Conservation (phyloP, 2,329 filamentous ascomycete genomes). For the Dryadomyces sulphureus region DNA sequence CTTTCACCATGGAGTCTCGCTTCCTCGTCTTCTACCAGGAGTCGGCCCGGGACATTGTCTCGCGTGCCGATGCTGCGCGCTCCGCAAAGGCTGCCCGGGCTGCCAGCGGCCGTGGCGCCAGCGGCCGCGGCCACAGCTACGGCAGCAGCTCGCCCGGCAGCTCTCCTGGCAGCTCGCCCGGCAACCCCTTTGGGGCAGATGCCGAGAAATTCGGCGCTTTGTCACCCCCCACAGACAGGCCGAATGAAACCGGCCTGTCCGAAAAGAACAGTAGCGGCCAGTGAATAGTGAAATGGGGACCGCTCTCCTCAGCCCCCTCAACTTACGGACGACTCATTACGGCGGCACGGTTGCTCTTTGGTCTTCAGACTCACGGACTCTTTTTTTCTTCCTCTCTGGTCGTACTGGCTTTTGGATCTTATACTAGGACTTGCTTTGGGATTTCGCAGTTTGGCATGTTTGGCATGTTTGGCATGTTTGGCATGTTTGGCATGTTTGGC, state of each 20-base stretch:
- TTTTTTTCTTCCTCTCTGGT: too few relatives aligned
- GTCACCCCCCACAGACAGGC: not conserved
- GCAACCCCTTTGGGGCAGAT: not conserved
- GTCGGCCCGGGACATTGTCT: slow-evolving; percentile 2
- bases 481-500: not conserved
- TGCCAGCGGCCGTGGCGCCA: not conserved
- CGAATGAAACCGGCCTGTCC: not conserved
- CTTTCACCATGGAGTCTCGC: slow-evolving; percentile 4
- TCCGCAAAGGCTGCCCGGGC: not conserved
- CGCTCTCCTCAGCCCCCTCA: too few relatives aligned
- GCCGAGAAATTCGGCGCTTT: not conserved
- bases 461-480: not conserved
- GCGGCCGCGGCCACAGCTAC: not conserved
- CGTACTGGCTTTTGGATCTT: too few relatives aligned
- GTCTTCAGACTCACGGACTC: too few relatives aligned
- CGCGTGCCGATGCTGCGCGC: not conserved
- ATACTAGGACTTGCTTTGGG: not conserved
- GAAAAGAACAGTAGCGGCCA: not conserved
- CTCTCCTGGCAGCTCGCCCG: not conserved
- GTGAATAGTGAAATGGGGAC: too few relatives aligned
- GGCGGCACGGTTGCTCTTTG: not conserved
- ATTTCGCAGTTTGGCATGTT: not conserved
- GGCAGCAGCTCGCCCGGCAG: not conserved
- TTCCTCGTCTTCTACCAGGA: slow-evolving; percentile 5
- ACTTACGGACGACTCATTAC: too few relatives aligned